Evolutionary conservation across 2,329 filamentous ascomycete species (phyloP).

Genomic region (Pseudogymnoascus sp.): DNA sequence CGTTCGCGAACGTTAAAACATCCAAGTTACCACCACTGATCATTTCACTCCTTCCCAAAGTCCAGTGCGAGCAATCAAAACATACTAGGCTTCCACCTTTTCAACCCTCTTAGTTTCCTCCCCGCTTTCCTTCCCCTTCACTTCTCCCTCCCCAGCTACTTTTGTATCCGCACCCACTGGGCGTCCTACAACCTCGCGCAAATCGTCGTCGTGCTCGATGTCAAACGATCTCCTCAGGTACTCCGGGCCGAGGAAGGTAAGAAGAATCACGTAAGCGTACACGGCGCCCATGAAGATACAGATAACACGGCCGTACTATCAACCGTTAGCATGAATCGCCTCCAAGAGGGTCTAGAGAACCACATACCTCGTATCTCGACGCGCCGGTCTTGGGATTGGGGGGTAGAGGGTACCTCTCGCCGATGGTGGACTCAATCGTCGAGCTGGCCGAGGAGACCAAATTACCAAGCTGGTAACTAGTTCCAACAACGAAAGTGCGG

Average conservation of each 20-base stretch:
- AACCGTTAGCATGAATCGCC: conserved; percentile 36
- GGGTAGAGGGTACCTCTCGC: conserved; percentile 65
- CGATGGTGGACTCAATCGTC: conserved; percentile 68
- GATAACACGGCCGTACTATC: conserved; percentile 75
- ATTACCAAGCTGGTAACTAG: conserved; percentile 67
- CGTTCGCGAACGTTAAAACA: neutral
- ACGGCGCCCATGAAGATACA: conserved; percentile 88
- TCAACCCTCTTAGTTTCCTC: neutral
- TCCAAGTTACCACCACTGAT: neutral
- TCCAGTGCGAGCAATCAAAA: neutral
- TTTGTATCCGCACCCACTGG: neutral
- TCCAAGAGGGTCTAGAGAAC: no score
- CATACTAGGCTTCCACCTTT: neutral
- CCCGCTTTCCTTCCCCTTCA: neutral
- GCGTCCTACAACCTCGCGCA: conserved; percentile 34
- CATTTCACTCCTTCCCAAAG: neutral
- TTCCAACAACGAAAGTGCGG: conserved; percentile 61
- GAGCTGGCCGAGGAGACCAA: conserved; percentile 64
- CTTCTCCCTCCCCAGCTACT: neutral
- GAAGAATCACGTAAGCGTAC: conserved; percentile 50
- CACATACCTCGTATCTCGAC: neutral
- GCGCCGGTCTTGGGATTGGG: conserved; percentile 37
- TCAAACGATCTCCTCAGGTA: conserved; percentile 38
- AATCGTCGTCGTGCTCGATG: conserved; percentile 38
- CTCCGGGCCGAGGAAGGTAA: conserved; percentile 53